phyloP scores from a whole-genome alignment of 345 rosid species.

The Lenwebbia sp. region DNA sequence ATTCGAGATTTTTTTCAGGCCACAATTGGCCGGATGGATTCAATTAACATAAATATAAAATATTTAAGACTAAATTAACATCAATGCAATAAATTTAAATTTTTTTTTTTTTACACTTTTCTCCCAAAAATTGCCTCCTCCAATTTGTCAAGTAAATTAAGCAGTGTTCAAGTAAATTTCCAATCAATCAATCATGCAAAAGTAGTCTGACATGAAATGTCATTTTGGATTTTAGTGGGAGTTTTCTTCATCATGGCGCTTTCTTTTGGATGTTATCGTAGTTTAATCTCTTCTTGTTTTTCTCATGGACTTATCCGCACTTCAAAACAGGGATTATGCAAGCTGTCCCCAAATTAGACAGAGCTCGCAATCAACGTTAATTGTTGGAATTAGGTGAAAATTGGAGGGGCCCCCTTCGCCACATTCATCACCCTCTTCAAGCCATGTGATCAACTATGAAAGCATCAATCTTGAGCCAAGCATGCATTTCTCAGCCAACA shows the following conservation, averaged over 20 bases:
- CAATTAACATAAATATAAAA: too few species aligned
- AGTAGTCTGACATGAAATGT: background rate
- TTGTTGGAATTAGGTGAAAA: background rate
- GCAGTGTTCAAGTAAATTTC: background rate
- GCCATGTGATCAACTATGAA: background rate
- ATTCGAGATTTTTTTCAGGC: too few species aligned
- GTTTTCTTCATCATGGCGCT: background rate
- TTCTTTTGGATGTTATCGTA: background rate
- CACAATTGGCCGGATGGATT: accelerated
- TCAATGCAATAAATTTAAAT: too few species aligned
- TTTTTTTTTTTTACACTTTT: too few species aligned
- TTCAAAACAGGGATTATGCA: background rate
- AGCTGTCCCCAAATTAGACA: background rate
- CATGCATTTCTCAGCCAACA: background rate
- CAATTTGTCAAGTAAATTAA: background rate
- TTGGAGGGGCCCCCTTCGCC: background rate
- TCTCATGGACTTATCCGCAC: background rate
- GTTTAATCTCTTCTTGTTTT: background rate
- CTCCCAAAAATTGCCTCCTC: background rate
- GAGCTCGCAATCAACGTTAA: background rate
- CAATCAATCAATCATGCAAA: background rate
- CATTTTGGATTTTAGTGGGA: background rate
- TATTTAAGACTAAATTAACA: too few species aligned
- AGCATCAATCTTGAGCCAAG: background rate
- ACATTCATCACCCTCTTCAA: background rate